Conservation (phyloP, 1,139 yeast genomes). For the Suhomyces chickasaworum region DNA sequence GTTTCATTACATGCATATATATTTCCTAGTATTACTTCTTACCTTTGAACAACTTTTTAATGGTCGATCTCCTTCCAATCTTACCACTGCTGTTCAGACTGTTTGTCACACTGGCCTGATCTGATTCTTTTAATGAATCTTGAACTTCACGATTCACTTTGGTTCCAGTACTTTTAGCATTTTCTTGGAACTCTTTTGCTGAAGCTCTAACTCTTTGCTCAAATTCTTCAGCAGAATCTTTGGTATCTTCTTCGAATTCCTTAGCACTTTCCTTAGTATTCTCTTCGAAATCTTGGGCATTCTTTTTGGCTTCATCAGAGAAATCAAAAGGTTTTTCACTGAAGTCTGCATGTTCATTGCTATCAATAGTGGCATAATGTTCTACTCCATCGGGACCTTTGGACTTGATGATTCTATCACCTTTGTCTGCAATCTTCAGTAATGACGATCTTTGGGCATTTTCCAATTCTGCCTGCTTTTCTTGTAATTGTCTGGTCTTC, state of each 20-base stretch:
- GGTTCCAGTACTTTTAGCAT: conserved; percentile 3
- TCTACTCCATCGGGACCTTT: conserved; percentile 24
- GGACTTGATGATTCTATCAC: conserved; percentile 34
- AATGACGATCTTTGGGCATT: conserved; percentile 18
- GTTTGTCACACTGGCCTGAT: conserved; percentile 6
- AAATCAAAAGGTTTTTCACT: conserved; percentile 3
- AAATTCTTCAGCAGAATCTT: not conserved
- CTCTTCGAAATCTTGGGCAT: not conserved
- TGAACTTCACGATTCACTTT: conserved; percentile 9
- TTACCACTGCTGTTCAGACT: conserved; percentile 15
- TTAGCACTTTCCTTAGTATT: conserved; percentile 3
- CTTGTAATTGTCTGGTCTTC: conserved; percentile 21
- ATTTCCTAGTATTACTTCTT: conserved; percentile 15
- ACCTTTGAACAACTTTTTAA: conserved; percentile 27
- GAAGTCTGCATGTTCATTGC: conserved; percentile 28
- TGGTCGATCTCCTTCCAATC: conserved; percentile 21
- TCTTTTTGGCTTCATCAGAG: conserved; percentile 9
- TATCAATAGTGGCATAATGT: conserved; percentile 40
- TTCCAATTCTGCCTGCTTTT: conserved; percentile 21
- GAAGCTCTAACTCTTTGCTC: conserved; percentile 4
- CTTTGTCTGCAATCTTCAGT: conserved; percentile 29
- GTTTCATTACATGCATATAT: not conserved
- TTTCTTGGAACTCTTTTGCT: conserved; percentile 5
- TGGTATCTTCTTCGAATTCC: conserved; percentile 4
- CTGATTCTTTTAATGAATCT: conserved; percentile 2